Evolutionary conservation across 2,329 filamentous ascomycete species (phyloP).

Genomic region (Dactylellina drechsleri): DNA sequence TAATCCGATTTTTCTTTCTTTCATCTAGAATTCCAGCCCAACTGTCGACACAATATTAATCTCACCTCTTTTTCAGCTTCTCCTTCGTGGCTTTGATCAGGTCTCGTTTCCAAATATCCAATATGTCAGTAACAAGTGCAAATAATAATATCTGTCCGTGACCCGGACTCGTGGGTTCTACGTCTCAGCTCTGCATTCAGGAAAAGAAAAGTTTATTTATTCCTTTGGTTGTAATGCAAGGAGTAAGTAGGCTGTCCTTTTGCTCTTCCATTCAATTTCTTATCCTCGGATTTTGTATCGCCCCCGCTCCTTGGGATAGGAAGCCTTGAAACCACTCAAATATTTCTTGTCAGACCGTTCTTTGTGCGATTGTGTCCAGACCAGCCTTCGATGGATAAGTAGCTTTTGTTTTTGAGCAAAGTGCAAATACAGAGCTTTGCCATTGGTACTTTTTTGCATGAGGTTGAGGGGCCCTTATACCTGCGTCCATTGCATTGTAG

Average conservation of each 20-base stretch:
- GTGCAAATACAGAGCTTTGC: no score
- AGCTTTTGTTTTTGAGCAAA: not conserved
- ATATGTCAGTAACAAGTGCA: no score
- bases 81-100: constrained; percentile 5
- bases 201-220: not conserved
- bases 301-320: no score
- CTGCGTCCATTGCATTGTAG: no score
- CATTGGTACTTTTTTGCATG: no score
- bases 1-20: constrained; percentile 3
- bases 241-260: not conserved
- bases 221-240: constrained; percentile 20
- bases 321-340: not conserved
- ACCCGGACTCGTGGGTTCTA: constrained; percentile 14
- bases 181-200: not conserved
- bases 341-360: not conserved
- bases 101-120: constrained; percentile 12
- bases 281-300: no score
- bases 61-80: not conserved
- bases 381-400: no score
- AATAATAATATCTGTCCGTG: constrained; percentile 6
- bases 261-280: no score
- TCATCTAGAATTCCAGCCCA: constrained; percentile 1
- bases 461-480: no score
- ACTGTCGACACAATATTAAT: not conserved
- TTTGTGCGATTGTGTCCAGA: no score